These are phyloP conservation scores for Fraxinus sp. DNA, from an alignment of 305 asterid species.

Conservation along the genomic window DNA sequence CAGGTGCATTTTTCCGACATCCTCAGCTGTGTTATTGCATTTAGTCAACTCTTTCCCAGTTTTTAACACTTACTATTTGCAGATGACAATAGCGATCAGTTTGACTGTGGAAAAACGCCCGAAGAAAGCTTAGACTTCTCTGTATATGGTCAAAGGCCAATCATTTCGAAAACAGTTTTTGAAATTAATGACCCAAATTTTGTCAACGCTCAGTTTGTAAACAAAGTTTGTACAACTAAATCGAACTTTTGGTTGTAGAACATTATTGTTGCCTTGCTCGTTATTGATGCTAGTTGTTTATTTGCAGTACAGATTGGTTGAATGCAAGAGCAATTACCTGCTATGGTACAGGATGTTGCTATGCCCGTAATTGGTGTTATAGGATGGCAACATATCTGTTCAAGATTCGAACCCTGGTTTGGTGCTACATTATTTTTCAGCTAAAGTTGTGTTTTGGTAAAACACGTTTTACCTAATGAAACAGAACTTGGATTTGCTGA, in stretches of 20 bases:
- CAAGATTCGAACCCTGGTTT: too few relatives aligned
- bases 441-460: too few relatives aligned
- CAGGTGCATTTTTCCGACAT: slow-evolving; percentile 35
- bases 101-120: slow-evolving; percentile 36
- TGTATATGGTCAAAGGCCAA: slow-evolving; percentile 66
- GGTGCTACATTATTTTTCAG: too few relatives aligned
- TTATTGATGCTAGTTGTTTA: not conserved
- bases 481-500: too few relatives aligned
- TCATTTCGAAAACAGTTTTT: too few relatives aligned
- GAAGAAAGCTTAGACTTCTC: slow-evolving; percentile 77
- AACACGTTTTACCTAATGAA: too few relatives aligned
- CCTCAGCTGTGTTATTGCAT: slow-evolving; percentile 4
- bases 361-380: not conserved
- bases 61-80: slow-evolving; percentile 32
- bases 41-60: slow-evolving; percentile 1
- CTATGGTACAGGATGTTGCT: not conserved
- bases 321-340: not conserved
- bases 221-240: too few relatives aligned
- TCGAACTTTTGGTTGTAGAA: not conserved
- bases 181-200: too few relatives aligned
- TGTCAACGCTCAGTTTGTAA: too few relatives aligned
- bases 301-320: not conserved
- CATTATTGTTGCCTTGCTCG: not conserved
- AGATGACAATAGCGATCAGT: slow-evolving; percentile 44
- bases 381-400: too few relatives aligned